Evolutionary conservation across 2,329 filamentous ascomycete genomes (phyloP).

Genomic region (Sphaerulina musiva): DNA sequence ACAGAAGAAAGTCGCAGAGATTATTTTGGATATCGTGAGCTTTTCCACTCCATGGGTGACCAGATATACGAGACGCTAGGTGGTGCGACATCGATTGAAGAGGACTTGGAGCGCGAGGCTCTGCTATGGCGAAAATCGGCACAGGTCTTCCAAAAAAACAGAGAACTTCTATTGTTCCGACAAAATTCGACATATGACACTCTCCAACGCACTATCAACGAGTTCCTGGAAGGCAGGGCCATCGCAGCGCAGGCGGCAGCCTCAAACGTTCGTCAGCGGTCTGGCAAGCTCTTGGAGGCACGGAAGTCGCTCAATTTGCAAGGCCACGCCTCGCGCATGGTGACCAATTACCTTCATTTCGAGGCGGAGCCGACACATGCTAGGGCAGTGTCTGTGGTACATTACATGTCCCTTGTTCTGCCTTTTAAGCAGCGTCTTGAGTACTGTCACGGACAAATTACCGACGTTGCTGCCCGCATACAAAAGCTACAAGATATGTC

Average conservation of each 20-base stretch:
- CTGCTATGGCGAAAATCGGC: constrained; percentile 12
- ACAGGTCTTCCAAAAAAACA: constrained; percentile 2
- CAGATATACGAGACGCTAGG: background rate
- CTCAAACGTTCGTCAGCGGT: background rate
- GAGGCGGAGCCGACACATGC: constrained; percentile 7
- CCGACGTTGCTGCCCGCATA: background rate
- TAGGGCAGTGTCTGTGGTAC: background rate
- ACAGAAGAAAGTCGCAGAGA: constrained; percentile 9
- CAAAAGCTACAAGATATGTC: background rate
- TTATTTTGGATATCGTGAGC: constrained; percentile 13
- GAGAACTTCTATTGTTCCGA: constrained; percentile 14
- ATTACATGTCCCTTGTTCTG: constrained; percentile 6
- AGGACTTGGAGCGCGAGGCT: constrained; percentile 1
- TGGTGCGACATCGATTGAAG: background rate
- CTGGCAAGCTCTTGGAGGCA: background rate
- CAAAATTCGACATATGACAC: constrained; percentile 11
- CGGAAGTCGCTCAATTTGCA: background rate
- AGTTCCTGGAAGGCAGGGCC: constrained; percentile 12
- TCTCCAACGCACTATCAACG: constrained; percentile 10
- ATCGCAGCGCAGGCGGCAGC: constrained; percentile 9
- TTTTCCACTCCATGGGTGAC: constrained; percentile 8
- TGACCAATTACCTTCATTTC: constrained; percentile 17
- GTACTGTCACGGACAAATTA: background rate
- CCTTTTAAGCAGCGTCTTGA: background rate
- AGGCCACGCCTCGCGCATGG: constrained; percentile 12